These are phyloP conservation scores for Cystobasidium pallidum DNA, from an alignment of 1,284 basidiomycete genomes.

Conservation along the genomic window DNA sequence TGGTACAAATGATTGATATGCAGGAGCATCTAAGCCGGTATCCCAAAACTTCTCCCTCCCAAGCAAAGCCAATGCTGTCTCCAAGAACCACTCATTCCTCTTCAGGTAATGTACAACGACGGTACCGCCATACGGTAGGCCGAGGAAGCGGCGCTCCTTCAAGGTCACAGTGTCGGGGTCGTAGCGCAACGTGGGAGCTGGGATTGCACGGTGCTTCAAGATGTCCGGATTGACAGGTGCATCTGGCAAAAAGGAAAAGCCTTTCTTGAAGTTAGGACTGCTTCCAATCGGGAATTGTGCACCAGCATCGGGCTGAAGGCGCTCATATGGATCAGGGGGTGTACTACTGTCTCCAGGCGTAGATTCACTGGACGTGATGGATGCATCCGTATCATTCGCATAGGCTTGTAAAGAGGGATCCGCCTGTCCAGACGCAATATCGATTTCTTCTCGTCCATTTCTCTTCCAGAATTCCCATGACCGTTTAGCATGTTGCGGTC, in stretches of 20 bases:
- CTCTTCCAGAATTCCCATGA: slow-evolving; percentile 42
- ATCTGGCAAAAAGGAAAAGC: slow-evolving; percentile 40
- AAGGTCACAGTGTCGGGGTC: slow-evolving; percentile 47
- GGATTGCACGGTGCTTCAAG: slow-evolving; percentile 37
- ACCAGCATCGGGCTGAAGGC: slow-evolving; percentile 11
- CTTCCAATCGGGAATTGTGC: slow-evolving; percentile 29
- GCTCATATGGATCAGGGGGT: background rate
- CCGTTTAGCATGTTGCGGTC: slow-evolving; percentile 41
- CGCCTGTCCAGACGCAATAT: background rate
- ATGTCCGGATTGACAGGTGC: slow-evolving; percentile 18
- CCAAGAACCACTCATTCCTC: slow-evolving; percentile 93
- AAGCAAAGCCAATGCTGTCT: slow-evolving; percentile 84
- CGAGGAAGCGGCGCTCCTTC: slow-evolving; percentile 48
- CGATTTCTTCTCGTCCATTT: background rate
- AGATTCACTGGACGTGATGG: background rate
- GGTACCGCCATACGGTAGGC: slow-evolving; percentile 70
- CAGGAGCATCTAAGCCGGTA: slow-evolving; percentile 50
- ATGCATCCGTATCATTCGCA: background rate
- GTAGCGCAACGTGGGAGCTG: slow-evolving; percentile 51
- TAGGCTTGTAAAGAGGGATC: slow-evolving; percentile 1
- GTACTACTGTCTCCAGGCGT: background rate
- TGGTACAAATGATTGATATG: slow-evolving; percentile 25
- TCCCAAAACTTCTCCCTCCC: slow-evolving; percentile 68
- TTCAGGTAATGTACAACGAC: slow-evolving; percentile 96
- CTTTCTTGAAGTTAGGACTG: slow-evolving; percentile 40